Conservation (phyloP, 164 flowering plant species). For the Echeveria elegans region DNA sequence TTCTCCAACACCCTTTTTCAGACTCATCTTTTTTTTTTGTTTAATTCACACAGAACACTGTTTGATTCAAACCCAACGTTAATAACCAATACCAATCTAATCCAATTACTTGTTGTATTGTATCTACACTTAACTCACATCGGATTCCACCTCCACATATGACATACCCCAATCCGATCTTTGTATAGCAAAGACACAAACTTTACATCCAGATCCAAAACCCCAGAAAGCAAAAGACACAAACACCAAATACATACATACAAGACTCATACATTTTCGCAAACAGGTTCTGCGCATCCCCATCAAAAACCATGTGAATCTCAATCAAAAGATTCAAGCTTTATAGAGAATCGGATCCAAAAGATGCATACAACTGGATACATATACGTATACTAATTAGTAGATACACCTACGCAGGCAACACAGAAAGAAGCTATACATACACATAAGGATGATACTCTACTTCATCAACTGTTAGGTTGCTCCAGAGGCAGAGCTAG, state of each 20-base stretch:
- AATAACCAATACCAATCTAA: not conserved
- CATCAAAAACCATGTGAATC: constrained; percentile 4
- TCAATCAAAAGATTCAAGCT: not conserved
- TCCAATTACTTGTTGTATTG: not conserved
- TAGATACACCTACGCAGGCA: no score
- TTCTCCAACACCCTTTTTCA: constrained; percentile 5
- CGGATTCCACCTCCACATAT: constrained; percentile 9
- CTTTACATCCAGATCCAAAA: constrained; percentile 1
- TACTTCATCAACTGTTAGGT: not conserved
- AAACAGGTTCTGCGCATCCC: constrained; percentile 3
- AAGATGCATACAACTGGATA: not conserved
- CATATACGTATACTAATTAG: not conserved
- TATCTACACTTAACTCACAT: not conserved
- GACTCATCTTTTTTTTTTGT: not conserved
- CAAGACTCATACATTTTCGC: not conserved
- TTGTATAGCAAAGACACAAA: not conserved
- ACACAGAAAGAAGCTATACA: not conserved
- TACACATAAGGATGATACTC: not conserved
- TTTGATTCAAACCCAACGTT: constrained; percentile 4
- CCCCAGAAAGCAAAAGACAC: constrained; percentile 6
- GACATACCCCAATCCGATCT: constrained; percentile 1
- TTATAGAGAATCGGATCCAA: constrained; percentile 2
- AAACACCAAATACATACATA: not conserved
- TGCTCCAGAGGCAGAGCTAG: not conserved
- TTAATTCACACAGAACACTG: constrained; percentile 7